Evolutionary conservation across 163 green algal species (phyloP), one percentile per base, ranked within the genome.

Genomic region (Scenedesmus sp.): DNA sequence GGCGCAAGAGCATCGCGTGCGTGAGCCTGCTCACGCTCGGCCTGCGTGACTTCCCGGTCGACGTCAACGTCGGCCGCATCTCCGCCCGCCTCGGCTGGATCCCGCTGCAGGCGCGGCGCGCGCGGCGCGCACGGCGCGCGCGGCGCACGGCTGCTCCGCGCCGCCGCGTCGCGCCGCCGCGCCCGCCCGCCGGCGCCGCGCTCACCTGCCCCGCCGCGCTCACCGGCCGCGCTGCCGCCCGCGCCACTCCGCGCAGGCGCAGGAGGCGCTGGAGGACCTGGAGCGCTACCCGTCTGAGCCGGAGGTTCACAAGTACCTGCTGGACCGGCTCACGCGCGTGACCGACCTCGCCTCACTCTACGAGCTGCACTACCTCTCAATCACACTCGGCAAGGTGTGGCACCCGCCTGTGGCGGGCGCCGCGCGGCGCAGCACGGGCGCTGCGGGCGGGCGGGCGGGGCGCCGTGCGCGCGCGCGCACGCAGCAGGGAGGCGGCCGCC

Each of bases 301-400:
- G 14, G 90, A 93, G 56, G 93, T 96, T 15, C 92, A 95, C 65
- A 31, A 28, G 20, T 93, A 89, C 56, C 76, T 93, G 29, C 84
- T 90, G 26, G 54, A 75, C 39, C 78, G 92, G 31, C 82, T 95
- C 51, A 90, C 90, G 54, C 54, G 70, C 10, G 75, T 81, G 3
- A 91, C 95, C 75, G 88, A 91, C 34, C 56, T 88, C 22, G 65
- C 20, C 48, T 88, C 80, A 5, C 86, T 97, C 29, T 96, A 96
- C 80, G 94, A 97, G 89, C 88, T 97, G 50, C 94, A 97, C 84
- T 97, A 96, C 86, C 87, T 93, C 45, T 94, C 95, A 88, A 97
- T 97, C 80, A 97, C 92, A 0, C 86, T 97, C 45, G 93, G 92
- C 39, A 97, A 96, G 87, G 7, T 11, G 15, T 60, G 39, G 7